phyloP scores from a whole-genome alignment of 1,284 basidiomycete species.

The Cryptococcus floricola region DNA sequence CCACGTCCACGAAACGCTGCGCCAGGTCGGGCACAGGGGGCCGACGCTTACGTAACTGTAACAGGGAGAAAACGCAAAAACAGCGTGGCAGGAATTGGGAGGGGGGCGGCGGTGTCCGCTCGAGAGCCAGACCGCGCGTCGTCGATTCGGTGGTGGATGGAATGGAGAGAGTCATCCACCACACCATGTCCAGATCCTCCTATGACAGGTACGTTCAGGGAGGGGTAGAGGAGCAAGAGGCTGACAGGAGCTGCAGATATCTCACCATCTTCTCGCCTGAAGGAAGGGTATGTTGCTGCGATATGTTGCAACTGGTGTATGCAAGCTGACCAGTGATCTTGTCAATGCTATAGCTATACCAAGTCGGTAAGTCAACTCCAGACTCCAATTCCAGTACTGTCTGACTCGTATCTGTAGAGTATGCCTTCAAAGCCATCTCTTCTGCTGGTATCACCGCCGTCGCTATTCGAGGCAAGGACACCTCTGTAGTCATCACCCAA shows the following conservation, averaged over 20 bases:
- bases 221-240: not conserved
- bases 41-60: not conserved
- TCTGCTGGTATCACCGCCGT: constrained; percentile 93
- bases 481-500: constrained; percentile 92
- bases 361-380: constrained; percentile 75
- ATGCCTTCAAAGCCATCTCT: constrained; percentile 99
- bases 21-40: not conserved
- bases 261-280: constrained; percentile 54
- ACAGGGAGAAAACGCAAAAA: not conserved
- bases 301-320: not conserved
- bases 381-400: not conserved
- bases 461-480: constrained; percentile 89
- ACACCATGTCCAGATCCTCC: constrained; percentile 45
- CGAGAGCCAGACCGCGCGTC: constrained; percentile 7
- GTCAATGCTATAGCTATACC: constrained; percentile 57
- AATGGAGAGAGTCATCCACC: not conserved
- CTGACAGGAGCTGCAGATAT: constrained; percentile 41
- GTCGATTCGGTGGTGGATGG: not conserved
- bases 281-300: constrained; percentile 40
- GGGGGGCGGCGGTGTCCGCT: not conserved
- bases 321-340: constrained; percentile 1
- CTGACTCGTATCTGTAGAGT: constrained; percentile 59
- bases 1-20: not conserved
- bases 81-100: not conserved
- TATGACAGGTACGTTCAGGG: constrained; percentile 42